Percentiles rank a stretch among this genome's conserved stretches.
These are phyloP conservation scores for Allodekkera sacchari DNA, from an alignment of 805 yeast species.

Conservation along the genomic window DNA sequence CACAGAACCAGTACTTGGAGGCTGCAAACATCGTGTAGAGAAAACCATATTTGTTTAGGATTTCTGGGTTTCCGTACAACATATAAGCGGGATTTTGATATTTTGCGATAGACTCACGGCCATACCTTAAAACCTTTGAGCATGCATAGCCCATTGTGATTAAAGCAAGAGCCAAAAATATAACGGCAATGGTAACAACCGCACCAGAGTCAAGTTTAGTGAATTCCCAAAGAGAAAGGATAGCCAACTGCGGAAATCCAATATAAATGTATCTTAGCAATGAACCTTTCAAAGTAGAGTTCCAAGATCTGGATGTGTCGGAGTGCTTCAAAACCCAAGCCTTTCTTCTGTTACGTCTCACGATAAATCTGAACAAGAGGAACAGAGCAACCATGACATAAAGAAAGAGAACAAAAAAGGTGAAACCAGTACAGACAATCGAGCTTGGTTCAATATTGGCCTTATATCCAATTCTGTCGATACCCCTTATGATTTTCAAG, in stretches of 20 bases:
- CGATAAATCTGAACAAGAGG: slow-evolving; percentile 37
- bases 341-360: slow-evolving; percentile 32
- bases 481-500: slow-evolving; percentile 74
- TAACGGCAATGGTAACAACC: slow-evolving; percentile 69
- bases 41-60: slow-evolving; percentile 77
- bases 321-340: neutral
- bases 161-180: slow-evolving; percentile 55
- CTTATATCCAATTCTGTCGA: slow-evolving; percentile 70
- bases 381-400: slow-evolving; percentile 60
- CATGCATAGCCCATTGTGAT: slow-evolving; percentile 58
- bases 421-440: slow-evolving; percentile 78
- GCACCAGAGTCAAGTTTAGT: slow-evolving; percentile 78
- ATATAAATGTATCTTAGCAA: slow-evolving; percentile 70
- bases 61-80: slow-evolving; percentile 66
- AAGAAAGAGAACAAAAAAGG: slow-evolving; percentile 74
- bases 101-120: slow-evolving; percentile 46
- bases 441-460: slow-evolving; percentile 77
- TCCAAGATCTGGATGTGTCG: slow-evolving; percentile 47
- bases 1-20: slow-evolving; percentile 74
- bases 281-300: slow-evolving; percentile 63
- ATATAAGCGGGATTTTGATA: slow-evolving; percentile 82
- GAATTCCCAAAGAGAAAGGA: slow-evolving; percentile 85
- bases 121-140: slow-evolving; percentile 56
- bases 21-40: slow-evolving; percentile 87
- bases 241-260: slow-evolving; percentile 75